A percentile compares a stretch with the other conserved stretches of the same genome.
Conservation (phyloP, 108 stramenopile genomes). For the Parmales sp. region DNA sequence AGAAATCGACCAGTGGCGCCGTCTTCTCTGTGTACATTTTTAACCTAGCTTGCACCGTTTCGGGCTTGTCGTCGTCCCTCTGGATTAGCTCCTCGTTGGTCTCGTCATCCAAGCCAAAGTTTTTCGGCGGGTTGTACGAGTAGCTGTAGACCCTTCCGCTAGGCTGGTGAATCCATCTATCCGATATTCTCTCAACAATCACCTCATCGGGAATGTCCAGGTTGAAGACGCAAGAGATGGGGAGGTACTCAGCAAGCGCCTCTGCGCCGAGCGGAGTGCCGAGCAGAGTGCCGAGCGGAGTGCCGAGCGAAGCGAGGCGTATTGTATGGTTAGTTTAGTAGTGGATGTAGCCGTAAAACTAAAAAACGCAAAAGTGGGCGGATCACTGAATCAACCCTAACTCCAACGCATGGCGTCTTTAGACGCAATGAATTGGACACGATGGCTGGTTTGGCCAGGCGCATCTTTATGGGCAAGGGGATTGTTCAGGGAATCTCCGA, state of each 20-base stretch:
- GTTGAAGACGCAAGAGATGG: constrained; percentile 82
- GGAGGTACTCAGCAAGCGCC: constrained; percentile 64
- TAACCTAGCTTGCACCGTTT: constrained; percentile 67
- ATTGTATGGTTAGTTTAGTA: no score
- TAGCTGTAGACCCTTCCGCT: constrained; percentile 89
- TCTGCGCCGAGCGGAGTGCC: no score
- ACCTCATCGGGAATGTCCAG: constrained; percentile 84
- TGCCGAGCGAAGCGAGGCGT: no score
- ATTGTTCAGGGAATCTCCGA: no score
- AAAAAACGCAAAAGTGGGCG: no score
- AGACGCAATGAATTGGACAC: no score
- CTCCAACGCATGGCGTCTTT: no score
- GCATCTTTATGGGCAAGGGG: no score
- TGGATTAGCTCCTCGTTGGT: constrained; percentile 90
- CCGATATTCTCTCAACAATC: constrained; percentile 84
- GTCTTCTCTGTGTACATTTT: constrained; percentile 76
- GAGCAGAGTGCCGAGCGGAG: no score
- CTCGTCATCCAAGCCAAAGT: constrained; percentile 68
- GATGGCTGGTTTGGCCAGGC: no score
- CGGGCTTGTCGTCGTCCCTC: constrained; percentile 90
- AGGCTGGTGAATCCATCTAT: constrained; percentile 88
- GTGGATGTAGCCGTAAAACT: no score
- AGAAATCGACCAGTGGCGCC: constrained; percentile 72
- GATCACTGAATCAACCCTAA: no score
- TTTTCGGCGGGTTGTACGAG: constrained; percentile 90